Conservation (phyloP, 1,139 yeast species). For the Candida tunisiensis region DNA sequence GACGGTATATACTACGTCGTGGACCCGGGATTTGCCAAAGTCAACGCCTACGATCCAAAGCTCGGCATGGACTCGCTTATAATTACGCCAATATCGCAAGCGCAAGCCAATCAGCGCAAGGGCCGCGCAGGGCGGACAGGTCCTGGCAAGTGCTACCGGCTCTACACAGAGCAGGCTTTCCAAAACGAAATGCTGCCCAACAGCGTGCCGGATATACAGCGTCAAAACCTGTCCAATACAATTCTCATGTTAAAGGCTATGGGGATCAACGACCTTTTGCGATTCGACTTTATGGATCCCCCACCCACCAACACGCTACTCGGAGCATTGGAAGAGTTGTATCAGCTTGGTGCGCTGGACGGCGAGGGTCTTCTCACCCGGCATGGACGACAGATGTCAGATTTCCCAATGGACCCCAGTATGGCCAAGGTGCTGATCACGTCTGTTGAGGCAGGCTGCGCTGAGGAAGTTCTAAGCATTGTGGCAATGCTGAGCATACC, state of each 20-base stretch:
- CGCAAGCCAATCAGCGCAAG: constrained; percentile 69
- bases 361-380: constrained; percentile 58
- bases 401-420: constrained; percentile 92
- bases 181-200: constrained; percentile 67
- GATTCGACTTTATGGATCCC: constrained; percentile 89
- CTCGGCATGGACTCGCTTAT: constrained; percentile 63
- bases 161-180: constrained; percentile 56
- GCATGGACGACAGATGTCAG: constrained; percentile 73
- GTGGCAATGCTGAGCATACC: constrained; percentile 81
- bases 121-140: constrained; percentile 86
- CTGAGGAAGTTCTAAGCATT: constrained; percentile 70
- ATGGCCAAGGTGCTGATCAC: constrained; percentile 66
- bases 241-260: constrained; percentile 84
- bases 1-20: constrained; percentile 65
- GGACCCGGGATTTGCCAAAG: constrained; percentile 70
- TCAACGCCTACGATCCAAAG: constrained; percentile 60
- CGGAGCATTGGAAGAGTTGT: constrained; percentile 71
- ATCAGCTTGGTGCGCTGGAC: constrained; percentile 68
- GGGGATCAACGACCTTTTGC: constrained; percentile 72
- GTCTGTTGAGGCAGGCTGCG: constrained; percentile 58
- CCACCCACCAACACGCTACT: constrained; percentile 67
- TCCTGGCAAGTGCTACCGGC: constrained; percentile 63
- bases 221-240: constrained; percentile 77
- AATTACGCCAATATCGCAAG: constrained; percentile 64
- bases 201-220: constrained; percentile 81